A percentile compares a stretch with the other conserved stretches of the same genome.
These are phyloP conservation scores for Sclerotinia sclerotiorum DNA, from an alignment of 2,329 filamentous ascomycete species.

Conservation along the genomic window DNA sequence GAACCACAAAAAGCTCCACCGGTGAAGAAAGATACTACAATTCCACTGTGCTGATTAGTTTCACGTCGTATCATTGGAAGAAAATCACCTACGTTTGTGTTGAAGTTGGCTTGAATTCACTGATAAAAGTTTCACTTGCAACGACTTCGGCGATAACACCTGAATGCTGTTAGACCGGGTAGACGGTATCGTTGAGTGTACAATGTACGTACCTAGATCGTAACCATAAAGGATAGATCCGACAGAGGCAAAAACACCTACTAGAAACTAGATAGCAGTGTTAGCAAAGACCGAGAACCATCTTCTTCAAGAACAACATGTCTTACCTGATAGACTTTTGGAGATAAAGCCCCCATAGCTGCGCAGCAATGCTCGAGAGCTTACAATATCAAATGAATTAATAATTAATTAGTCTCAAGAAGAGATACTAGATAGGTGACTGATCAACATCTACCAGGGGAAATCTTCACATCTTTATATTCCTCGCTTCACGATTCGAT, in stretches of 20 bases:
- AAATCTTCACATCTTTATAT: constrained; percentile 20
- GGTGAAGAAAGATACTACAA: constrained; percentile 77
- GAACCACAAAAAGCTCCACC: constrained; percentile 59
- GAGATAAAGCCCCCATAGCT: constrained; percentile 37
- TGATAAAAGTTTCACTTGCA: constrained; percentile 48
- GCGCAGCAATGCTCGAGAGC: constrained; percentile 5
- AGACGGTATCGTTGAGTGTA: constrained; percentile 15
- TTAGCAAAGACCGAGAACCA: neutral
- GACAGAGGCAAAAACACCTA: constrained; percentile 52
- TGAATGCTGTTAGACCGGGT: constrained; percentile 2
- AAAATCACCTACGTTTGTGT: constrained; percentile 34
- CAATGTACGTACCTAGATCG: constrained; percentile 52
- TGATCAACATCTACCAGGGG: neutral
- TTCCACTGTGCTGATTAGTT: constrained; percentile 51
- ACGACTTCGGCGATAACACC: constrained; percentile 42
- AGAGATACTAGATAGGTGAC: neutral
- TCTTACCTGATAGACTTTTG: constrained; percentile 41
- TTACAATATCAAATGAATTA: constrained; percentile 9
- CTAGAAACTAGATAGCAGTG: constrained; percentile 38
- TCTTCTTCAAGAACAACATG: neutral
- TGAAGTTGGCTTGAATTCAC: constrained; percentile 42
- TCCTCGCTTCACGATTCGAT: neutral
- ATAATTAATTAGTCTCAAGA: neutral
- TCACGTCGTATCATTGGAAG: neutral
- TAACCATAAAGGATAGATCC: constrained; percentile 57